Percentiles rank a stretch among this genome's conserved stretches.
Conservation (phyloP, 352 stramenopile genomes). For the Elongisporangium prolatum region DNA sequence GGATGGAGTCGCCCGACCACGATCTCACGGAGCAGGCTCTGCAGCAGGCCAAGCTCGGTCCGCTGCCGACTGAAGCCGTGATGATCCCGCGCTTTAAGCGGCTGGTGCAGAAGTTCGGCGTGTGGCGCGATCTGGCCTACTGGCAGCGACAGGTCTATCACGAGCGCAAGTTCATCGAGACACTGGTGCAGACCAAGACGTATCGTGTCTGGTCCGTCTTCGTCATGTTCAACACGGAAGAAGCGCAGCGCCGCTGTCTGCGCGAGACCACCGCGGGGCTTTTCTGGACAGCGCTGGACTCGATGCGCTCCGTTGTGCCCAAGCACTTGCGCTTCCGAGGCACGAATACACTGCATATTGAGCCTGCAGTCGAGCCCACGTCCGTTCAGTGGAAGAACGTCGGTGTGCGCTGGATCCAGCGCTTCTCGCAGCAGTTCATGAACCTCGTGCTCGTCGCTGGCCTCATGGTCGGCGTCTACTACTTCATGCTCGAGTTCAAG, state of each 20-base stretch:
- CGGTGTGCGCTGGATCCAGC: constrained; percentile 28
- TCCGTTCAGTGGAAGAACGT: constrained; percentile 72
- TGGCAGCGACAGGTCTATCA: constrained; percentile 49
- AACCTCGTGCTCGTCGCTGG: constrained; percentile 36
- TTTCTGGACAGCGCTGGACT: constrained; percentile 40
- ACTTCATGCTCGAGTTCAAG: constrained; percentile 37
- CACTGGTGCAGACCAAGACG: constrained; percentile 28
- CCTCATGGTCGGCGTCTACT: constrained; percentile 56
- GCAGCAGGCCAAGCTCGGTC: constrained; percentile 27
- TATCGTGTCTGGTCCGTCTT: constrained; percentile 72
- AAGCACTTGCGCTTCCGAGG: constrained; percentile 54
- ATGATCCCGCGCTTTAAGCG: constrained; percentile 15
- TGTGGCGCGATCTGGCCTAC: constrained; percentile 55
- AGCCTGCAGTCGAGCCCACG: constrained; percentile 58
- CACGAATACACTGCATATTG: constrained; percentile 61
- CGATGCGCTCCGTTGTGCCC: constrained; percentile 18
- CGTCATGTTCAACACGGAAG: constrained; percentile 74
- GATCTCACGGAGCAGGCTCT: constrained; percentile 22
- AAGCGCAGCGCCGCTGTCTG: constrained; percentile 48
- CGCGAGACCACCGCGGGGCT: constrained; percentile 43
- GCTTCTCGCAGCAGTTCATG: constrained; percentile 39
- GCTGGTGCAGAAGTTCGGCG: constrained; percentile 29
- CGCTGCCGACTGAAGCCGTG: constrained; percentile 14
- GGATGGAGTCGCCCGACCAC: constrained; percentile 50
- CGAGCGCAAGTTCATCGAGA: constrained; percentile 32